Base-by-base conservation (phyloP, 192 early-diverging fungal genomes). In the Backusella parvicylindrica region DNA sequence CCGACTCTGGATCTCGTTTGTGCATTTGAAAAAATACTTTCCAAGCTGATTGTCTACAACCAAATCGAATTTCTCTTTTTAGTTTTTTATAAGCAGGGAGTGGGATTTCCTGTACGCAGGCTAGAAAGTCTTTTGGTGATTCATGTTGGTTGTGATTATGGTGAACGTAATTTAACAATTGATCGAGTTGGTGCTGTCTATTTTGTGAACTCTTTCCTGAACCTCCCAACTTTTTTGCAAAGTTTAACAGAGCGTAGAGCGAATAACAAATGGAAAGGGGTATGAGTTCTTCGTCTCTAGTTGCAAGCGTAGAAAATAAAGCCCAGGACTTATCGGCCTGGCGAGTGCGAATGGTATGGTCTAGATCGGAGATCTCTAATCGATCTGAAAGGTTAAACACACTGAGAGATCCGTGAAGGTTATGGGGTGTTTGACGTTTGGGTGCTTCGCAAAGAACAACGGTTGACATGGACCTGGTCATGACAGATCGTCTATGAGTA, bases 311-410 rank as follows among this genome's bases (percentile, higher is more conserved):
- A 11, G 15, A 18, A 26, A 78, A 78, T 47, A 73, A 32, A 8
- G 64, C n/a, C 77, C 77, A 78, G 8, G 77, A 35, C 40, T 68
- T 67, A 28, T 65, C 60, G 15, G 77, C 77, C 26, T 78, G 64
- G 23, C 65, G 35, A 31, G 64, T 53, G 26, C 65, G 70, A 43
- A 78, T 63, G 13, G 77, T 49, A 40, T 28, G 38, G 26, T 73
- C 72, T n/a, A 73, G 37, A 30, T 73, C 60, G 2, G 56, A 15
- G 26, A 73, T 35, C 8, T 18, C 28, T n/a, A 73, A 8, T 63
- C 32, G 23, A 32, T 73, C 38, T 18, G 63, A 23, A 38, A 73
- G 16, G 41, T 66, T 73, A 43, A 73, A 73, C 11, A 73, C 49
- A 7, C 31, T 32, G 15, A 73, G 63, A 16, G 63, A 31, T 6